Percentiles rank a stretch among this genome's conserved stretches.
These are phyloP conservation scores for Phaffia australis DNA, from an alignment of 768 basidiomycete genomes.

Conservation along the genomic window DNA sequence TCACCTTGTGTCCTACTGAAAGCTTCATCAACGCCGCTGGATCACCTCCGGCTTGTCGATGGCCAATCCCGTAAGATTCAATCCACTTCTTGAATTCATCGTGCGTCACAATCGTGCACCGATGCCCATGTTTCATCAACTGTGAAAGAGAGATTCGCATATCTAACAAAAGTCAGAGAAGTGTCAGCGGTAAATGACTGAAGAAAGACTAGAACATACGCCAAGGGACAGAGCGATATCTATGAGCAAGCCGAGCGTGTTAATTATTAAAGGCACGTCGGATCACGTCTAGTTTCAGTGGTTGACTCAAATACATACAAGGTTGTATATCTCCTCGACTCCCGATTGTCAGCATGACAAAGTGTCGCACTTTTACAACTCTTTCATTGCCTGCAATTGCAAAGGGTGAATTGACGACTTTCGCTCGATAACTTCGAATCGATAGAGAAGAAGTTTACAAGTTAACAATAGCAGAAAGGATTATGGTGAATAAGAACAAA, in stretches of 20 bases:
- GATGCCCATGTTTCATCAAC: conserved; percentile 43
- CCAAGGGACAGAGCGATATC: conserved; percentile 41
- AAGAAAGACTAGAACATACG: background rate
- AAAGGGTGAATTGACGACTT: conserved; percentile 12
- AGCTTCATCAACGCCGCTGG: conserved; percentile 60
- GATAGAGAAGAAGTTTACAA: too few species aligned
- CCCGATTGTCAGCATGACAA: conserved; percentile 47
- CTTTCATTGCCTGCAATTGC: background rate
- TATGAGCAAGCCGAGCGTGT: too few species aligned
- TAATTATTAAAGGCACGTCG: background rate
- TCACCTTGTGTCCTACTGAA: conserved; percentile 42
- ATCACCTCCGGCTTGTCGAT: conserved; percentile 57
- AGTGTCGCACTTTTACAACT: conserved; percentile 43
- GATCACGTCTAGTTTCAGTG: too few species aligned
- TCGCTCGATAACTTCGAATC: background rate
- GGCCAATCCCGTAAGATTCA: conserved; percentile 49
- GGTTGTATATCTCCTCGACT: conserved; percentile 50
- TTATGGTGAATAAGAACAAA: background rate
- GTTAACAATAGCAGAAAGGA: background rate
- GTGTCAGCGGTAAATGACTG: background rate
- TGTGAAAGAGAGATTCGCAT: conserved; percentile 29
- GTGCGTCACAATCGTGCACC: conserved; percentile 46
- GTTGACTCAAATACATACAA: background rate
- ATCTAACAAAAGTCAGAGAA: background rate
- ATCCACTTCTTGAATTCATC: conserved; percentile 49